Evolutionary conservation across 116 monocot species (phyloP), one percentile per base, ranked within the genome.

Genomic region (Trichopus zeylanicus): DNA sequence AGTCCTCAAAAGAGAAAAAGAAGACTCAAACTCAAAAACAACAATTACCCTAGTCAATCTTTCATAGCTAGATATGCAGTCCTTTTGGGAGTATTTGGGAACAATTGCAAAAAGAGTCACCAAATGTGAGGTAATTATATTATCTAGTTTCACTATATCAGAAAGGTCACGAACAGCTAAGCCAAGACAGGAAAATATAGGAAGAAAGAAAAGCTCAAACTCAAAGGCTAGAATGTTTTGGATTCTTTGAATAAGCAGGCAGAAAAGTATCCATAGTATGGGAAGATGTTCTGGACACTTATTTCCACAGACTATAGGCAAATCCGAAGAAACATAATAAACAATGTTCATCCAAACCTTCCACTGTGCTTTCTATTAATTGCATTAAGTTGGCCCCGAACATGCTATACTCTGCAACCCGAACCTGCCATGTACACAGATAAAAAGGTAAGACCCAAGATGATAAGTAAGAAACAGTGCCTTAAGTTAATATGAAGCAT

Each of bases 331-430:
- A n/a, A 33, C 2, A 1, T 42, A 13, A 16, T 13, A 42, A 42
- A 13, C 10, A 60, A 31, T 48, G 5, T 13, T n/a, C n/a, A n/a
- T 1, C 21, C 46, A 34, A 66, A 95, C 95, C 86, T 90, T 71
- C 95, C 95, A 78, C 60, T 84, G 63, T 95, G 95, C 51, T 89
- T 95, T 76, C 95, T 77, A 60, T 95, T 95, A 55, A 95, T 89
- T 54, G 87, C 76, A 72, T 89, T 95, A 71, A 95, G 95, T 67
- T 95, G 95, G 67, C 95, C 81, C n/a, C 90, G 86, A 18, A 90
- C 69, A 71, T 95, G 61, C 63, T 89, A 56, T 89, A 95, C 67
- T 95, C 95, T 12, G 95, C 75, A 76, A 46, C 72, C 48, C 95
- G 83, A 51, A 95, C 80, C 53, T 53, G 53, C 11, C 25, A 53